Percentiles rank a stretch among this genome's conserved stretches.
phyloP scores from a whole-genome alignment of 2,329 filamentous ascomycete species.

The Phaeoacremonium minimum region DNA sequence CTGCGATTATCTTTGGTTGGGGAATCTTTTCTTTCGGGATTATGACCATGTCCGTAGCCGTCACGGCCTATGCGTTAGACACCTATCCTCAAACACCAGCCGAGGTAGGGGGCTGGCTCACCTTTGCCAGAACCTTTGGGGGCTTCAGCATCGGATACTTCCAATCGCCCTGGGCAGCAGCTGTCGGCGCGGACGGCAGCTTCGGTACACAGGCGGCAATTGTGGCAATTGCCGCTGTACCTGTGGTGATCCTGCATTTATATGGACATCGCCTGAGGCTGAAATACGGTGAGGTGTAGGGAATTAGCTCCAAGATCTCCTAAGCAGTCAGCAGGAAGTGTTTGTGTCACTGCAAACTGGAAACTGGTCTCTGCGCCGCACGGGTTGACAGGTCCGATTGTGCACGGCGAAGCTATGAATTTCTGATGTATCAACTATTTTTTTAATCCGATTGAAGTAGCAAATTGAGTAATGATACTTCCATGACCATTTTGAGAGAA shows the following conservation, averaged over 20 bases:
- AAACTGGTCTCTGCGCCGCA: too few species aligned
- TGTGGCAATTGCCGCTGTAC: not conserved
- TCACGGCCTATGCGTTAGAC: constrained; percentile 43
- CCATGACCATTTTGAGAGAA: too few species aligned
- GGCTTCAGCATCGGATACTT: constrained; percentile 45
- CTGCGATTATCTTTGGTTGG: constrained; percentile 37
- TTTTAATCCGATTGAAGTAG: too few species aligned
- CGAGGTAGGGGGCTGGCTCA: constrained; percentile 40
- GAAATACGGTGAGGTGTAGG: not conserved
- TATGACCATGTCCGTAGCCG: constrained; percentile 41
- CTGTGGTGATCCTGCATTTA: not conserved
- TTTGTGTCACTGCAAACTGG: too few species aligned
- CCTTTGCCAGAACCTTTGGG: constrained; percentile 29
- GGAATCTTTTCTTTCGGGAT: constrained; percentile 37
- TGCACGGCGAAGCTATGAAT: too few species aligned
- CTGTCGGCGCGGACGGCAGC: constrained; percentile 1
- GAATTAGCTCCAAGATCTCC: too few species aligned
- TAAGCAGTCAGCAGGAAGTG: too few species aligned
- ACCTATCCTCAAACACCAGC: constrained; percentile 42
- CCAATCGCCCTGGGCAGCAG: constrained; percentile 35
- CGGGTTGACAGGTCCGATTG: too few species aligned
- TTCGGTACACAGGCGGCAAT: constrained; percentile 4
- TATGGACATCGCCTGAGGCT: constrained; percentile 1
- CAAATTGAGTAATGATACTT: too few species aligned
- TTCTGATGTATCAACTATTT: too few species aligned